Evolutionary conservation across 805 yeast genomes (phyloP).

Genomic region (Myxozyma mucilagina): DNA sequence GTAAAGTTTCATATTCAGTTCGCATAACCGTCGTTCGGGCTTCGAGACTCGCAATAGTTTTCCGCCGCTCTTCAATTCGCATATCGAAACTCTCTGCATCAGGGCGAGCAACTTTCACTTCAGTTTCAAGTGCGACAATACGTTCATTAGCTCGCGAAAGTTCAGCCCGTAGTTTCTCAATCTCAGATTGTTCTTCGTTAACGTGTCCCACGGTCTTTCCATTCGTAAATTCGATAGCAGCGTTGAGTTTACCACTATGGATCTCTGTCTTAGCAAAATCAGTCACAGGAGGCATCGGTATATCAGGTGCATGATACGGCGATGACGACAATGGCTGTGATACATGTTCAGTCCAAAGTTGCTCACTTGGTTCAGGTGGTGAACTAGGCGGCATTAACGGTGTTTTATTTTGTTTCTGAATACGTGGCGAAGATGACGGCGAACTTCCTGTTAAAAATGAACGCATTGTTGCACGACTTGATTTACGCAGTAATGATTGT

Average conservation of each 20-base stretch:
- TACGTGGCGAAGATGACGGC: slow-evolving; percentile 11
- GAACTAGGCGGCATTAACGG: background rate
- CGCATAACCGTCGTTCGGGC: slow-evolving; percentile 38
- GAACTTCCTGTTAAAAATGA: slow-evolving; percentile 11
- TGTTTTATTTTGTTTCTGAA: background rate
- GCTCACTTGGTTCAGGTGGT: background rate
- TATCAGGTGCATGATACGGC: slow-evolving; percentile 6
- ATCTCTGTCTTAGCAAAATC: background rate
- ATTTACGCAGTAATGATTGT: slow-evolving; percentile 13
- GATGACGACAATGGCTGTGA: slow-evolving; percentile 1
- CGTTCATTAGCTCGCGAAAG: slow-evolving; percentile 19
- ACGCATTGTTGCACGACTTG: slow-evolving; percentile 19
- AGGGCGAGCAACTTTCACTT: background rate
- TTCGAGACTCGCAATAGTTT: slow-evolving; percentile 43
- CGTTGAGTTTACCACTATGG: background rate
- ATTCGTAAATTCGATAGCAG: background rate
- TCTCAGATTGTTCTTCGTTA: background rate
- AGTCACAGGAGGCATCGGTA: background rate
- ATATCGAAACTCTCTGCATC: slow-evolving; percentile 10
- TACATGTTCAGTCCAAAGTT: background rate
- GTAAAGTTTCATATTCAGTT: slow-evolving; percentile 48
- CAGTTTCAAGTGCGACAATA: slow-evolving; percentile 27
- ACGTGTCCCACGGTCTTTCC: background rate
- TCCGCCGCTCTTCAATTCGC: slow-evolving; percentile 34
- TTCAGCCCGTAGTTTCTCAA: slow-evolving; percentile 7